These are phyloP conservation scores for Singerocomus inundabilis DNA, from an alignment of 1,284 basidiomycete species.

Conservation along the genomic window DNA sequence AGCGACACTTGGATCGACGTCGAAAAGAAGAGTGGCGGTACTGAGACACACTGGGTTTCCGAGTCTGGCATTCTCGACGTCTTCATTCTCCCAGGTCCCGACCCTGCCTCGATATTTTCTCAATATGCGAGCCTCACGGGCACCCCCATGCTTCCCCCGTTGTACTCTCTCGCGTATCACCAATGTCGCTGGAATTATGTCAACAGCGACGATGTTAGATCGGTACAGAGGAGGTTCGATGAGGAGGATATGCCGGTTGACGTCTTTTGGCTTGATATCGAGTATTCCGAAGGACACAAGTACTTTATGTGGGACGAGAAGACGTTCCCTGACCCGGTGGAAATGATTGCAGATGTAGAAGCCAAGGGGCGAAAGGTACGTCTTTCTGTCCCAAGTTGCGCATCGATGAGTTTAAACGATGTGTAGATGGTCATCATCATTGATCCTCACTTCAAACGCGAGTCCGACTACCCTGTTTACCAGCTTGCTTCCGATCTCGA, in stretches of 20 bases:
- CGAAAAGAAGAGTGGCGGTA: conserved; percentile 45
- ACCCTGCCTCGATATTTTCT: conserved; percentile 75
- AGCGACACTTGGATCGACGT: conserved; percentile 98
- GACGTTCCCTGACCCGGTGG: conserved; percentile 90
- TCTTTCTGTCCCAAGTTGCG: conserved; percentile 1
- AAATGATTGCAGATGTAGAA: conserved; percentile 90
- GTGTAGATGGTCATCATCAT: conserved; percentile 93
- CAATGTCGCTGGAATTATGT: conserved; percentile 99
- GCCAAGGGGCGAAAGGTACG: conserved; percentile 81
- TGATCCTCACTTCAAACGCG: conserved; percentile 94
- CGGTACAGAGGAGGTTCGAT: conserved; percentile 88
- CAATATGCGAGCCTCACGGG: conserved; percentile 89
- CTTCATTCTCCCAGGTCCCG: conserved; percentile 90
- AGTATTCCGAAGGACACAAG: conserved; percentile 92
- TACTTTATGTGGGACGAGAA: conserved; percentile 98
- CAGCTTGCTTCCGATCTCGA: conserved; percentile 79
- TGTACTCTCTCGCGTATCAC: conserved; percentile 93
- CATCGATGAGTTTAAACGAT: background rate
- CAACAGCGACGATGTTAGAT: conserved; percentile 83
- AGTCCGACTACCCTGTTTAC: conserved; percentile 81
- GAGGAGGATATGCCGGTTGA: conserved; percentile 94
- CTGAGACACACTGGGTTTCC: conserved; percentile 93
- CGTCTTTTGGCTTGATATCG: conserved; percentile 98
- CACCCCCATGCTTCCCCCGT: conserved; percentile 81
- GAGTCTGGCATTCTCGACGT: conserved; percentile 96